Base-by-base conservation (phyloP, 805 yeast genomes). In the Spathaspora boniae region DNA sequence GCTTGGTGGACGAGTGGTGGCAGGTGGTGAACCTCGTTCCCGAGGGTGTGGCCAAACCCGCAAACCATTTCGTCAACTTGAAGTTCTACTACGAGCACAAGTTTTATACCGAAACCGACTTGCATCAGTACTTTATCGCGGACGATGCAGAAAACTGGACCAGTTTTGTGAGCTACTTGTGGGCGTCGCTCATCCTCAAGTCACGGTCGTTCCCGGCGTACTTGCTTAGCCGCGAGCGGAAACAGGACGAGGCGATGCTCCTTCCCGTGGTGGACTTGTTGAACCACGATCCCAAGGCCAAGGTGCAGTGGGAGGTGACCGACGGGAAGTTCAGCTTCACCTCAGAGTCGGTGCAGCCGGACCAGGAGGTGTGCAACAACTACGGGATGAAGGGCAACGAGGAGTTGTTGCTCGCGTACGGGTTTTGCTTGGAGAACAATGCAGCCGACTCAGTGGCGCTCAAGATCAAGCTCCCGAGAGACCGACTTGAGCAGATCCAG, bases 371-470 rank as follows among this genome's bases (percentile, higher is more conserved):
- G 1, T 85, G 60, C 58, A 88, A 88, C 53, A 85, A 86, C 56
- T 88, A 89, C 56, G 97, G 96, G 2, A 78, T 84, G 36, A 88
- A 87, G 56, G 83, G 93, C 0, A 88, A 87, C 50, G 94, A 85
- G 44, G 95, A 86, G 44, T 57, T 88, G 18, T 56, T 89, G 5
- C 60, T 88, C 46, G 88, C 82, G 0, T 89, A 89, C 54, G 97
- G 97, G 0, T 89, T 89, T 57, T 72, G 78, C 7, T 32, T 79
- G 2, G 70, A 70, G 12, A 58, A 72, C 31, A 84, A 83, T 46
- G 60, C 62, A 7, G 76, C 76, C 23, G 91, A 85, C 43, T 50
- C 63, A 4, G 62, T 80, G 2, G 78, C 78, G 11, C 66, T 88
- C 29, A 71, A 82, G 4, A 65, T 87, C 38, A 76, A 76, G 49